Evolutionary conservation across 139 green algal species (phyloP), one percentile per base, ranked within the genome.

Genomic region (Edaphochlamys debaryana): DNA sequence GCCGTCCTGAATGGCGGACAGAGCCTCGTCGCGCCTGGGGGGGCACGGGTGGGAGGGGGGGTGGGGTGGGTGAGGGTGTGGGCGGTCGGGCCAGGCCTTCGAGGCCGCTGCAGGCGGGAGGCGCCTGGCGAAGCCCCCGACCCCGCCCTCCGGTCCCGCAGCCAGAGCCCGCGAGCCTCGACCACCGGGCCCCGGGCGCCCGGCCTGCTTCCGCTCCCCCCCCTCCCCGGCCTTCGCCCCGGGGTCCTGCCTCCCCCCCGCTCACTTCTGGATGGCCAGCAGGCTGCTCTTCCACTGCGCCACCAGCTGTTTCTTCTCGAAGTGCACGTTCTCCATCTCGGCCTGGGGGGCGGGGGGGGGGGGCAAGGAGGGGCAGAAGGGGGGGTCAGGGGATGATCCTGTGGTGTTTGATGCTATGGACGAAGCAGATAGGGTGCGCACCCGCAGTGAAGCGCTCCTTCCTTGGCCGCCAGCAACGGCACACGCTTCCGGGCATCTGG

Each of bases 251-350:
- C 34, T 23, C 32, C 11, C 32, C 4, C 64, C 5, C 34, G 34
- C 72, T 80, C 68, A 91, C 90, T 89, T 89, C 64, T 92, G 85
- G 34, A 98, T 94, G 11, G 88, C 92, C 34, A 94, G 72, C 78
- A 98, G 89, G 80, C 86, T 92, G 79, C 82, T 90, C 73, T 93
- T 93, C 95, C 95, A 98, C 80, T 97, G 93, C 67, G 92, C 86
- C 60, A 95, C 77, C 76, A 98, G 93, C 93, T 95, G 91, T 86
- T 96, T 94, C 91, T 98, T 98, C 91, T 98, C 95, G 88, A 95
- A 97, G 62, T 96, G 89, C 48, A 98, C 93, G 20, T 74, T 80
- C 88, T 97, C 94, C 95, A 98, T 98, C 80, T 98, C 94, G 0
- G 73, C 62, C 87, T 81, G 60, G 15, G 15, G 52, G 17, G 48